Evolutionary conservation across 2,329 filamentous ascomycete species (phyloP).

Genomic region (Fusarium devonianum): DNA sequence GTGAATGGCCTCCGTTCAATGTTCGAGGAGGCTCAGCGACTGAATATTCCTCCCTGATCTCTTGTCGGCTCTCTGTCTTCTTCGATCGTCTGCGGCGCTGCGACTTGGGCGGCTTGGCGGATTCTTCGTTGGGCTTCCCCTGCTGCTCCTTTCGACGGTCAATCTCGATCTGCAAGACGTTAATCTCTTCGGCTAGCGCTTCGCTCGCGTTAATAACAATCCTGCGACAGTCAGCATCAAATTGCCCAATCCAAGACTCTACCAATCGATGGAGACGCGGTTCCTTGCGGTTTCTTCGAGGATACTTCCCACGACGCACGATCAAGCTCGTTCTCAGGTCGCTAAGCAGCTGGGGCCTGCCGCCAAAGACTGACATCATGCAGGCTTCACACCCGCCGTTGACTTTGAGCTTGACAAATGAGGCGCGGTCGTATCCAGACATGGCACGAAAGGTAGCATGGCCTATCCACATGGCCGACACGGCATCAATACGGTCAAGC

Average conservation of each 20-base stretch:
- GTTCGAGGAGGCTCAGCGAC: not conserved
- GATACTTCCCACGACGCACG: slow-evolving; percentile 43
- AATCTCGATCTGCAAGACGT: slow-evolving; percentile 4
- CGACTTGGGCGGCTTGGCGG: not conserved
- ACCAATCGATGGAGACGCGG: slow-evolving; percentile 52
- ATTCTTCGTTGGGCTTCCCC: not conserved
- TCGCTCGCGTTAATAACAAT: slow-evolving; percentile 19
- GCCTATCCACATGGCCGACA: slow-evolving; percentile 50
- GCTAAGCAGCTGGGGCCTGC: slow-evolving; percentile 49
- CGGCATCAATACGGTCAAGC: slow-evolving; percentile 39
- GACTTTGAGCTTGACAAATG: slow-evolving; percentile 40
- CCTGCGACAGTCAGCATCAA: slow-evolving; percentile 25
- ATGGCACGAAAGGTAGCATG: slow-evolving; percentile 45
- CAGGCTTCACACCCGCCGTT: slow-evolving; percentile 59
- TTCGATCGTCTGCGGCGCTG: not conserved
- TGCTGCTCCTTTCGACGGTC: slow-evolving; percentile 1
- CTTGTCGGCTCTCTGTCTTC: not conserved
- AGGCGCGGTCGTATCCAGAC: slow-evolving; percentile 44
- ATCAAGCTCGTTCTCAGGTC: slow-evolving; percentile 56
- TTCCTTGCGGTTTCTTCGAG: slow-evolving; percentile 17
- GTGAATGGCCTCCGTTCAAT: not conserved
- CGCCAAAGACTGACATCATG: slow-evolving; percentile 58
- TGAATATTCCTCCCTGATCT: not conserved
- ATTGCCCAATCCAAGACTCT: slow-evolving; percentile 53
- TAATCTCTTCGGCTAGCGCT: slow-evolving; percentile 18